phyloP scores from a whole-genome alignment of 1,284 basidiomycete species.

The Ganoderma resinaceum region DNA sequence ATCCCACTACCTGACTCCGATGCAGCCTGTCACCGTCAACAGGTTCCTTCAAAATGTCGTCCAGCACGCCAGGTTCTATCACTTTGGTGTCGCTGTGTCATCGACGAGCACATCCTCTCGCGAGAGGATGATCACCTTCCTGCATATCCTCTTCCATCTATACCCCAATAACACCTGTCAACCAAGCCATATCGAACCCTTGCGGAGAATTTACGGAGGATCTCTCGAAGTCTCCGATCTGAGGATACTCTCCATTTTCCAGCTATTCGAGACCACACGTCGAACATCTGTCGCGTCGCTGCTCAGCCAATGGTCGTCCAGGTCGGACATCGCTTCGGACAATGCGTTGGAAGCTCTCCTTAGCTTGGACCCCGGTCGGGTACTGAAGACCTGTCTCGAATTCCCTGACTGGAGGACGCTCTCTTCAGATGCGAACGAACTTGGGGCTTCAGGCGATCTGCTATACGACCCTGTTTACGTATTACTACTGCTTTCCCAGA shows the following conservation, averaged over 20 bases:
- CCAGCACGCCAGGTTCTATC: constrained; percentile 66
- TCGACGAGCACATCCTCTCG: constrained; percentile 35
- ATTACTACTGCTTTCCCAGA: constrained; percentile 70
- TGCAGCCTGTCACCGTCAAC: constrained; percentile 67
- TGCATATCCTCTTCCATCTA: constrained; percentile 73
- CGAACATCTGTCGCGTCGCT: constrained; percentile 69
- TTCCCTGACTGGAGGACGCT: constrained; percentile 71
- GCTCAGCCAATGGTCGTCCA: constrained; percentile 67
- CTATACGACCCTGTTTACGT: constrained; percentile 89
- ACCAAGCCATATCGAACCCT: constrained; percentile 78
- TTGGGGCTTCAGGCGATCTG: constrained; percentile 42
- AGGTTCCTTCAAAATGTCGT: constrained; percentile 67
- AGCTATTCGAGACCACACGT: constrained; percentile 79
- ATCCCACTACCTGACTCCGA: constrained; percentile 17
- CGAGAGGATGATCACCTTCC: constrained; percentile 57
- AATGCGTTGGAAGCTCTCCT: constrained; percentile 71
- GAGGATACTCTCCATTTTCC: constrained; percentile 76
- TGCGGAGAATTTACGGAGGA: constrained; percentile 78
- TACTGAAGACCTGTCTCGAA: constrained; percentile 76
- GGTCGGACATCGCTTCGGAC: constrained; percentile 48
- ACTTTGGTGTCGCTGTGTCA: constrained; percentile 42
- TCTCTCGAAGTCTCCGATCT: constrained; percentile 71
- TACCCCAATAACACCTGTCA: constrained; percentile 86
- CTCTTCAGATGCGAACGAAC: constrained; percentile 41
- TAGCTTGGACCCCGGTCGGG: constrained; percentile 70